A percentile compares a stretch with the other conserved stretches of the same genome.
These are phyloP conservation scores for Ophiocordyceps polyrhachis-furcata DNA, from an alignment of 2,329 filamentous ascomycete species.

Conservation along the genomic window DNA sequence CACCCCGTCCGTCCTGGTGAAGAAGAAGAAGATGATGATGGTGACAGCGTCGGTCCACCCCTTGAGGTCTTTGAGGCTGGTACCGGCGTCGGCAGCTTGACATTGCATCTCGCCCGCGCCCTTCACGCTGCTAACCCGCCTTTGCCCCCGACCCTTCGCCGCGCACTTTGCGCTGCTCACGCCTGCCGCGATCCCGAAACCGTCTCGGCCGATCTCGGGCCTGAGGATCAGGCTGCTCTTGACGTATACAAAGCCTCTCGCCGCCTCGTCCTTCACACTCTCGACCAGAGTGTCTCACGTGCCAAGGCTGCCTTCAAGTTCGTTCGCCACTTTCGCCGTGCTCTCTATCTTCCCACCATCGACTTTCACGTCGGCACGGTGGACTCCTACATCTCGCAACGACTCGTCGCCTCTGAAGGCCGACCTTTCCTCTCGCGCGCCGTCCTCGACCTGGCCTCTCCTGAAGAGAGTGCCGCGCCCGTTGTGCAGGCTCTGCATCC, in stretches of 20 bases:
- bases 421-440: conserved; percentile 52
- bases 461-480: conserved; percentile 26
- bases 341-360: conserved; percentile 50
- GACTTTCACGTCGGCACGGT: conserved; percentile 58
- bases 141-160: conserved; percentile 22
- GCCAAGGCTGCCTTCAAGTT: conserved; percentile 45
- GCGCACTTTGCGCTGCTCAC: conserved; percentile 8
- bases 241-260: conserved; percentile 30
- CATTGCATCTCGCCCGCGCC: conserved; percentile 54
- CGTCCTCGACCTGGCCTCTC: conserved; percentile 54
- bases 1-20: conserved; percentile 31
- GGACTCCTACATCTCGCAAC: conserved; percentile 38
- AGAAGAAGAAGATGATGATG: no score
- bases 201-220: conserved; percentile 8
- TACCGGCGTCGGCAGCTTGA: conserved; percentile 68
- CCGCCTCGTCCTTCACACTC: conserved; percentile 53
- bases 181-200: conserved; percentile 2
- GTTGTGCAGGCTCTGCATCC: conserved; percentile 40
- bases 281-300: conserved; percentile 46
- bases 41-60: conserved; percentile 19
- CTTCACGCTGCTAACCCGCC: conserved; percentile 54
- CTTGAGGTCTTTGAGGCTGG: conserved; percentile 70
- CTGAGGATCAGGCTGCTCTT: conserved; percentile 15
- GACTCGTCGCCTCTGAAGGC: conserved; percentile 21
- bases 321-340: conserved; percentile 47